Evolutionary conservation across 2,329 filamentous ascomycete species (phyloP), one percentile per base, ranked within the genome.

Genomic region (Beauveria asiatica): DNA sequence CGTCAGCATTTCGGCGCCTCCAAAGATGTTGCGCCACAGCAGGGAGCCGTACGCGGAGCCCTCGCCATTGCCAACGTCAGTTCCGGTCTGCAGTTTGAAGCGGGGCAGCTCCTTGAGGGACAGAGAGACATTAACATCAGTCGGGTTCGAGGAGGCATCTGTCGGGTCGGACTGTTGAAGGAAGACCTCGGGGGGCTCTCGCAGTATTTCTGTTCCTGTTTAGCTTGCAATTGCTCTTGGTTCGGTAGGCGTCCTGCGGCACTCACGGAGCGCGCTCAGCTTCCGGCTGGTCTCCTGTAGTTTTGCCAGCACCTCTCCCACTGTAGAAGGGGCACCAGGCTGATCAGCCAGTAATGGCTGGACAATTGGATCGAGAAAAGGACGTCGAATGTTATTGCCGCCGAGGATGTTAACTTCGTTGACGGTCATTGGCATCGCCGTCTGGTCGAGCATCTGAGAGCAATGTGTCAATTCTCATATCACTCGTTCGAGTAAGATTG

Each of bases 31-130:
- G 66, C 94, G 87, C 79, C 92, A 87, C 56, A 93, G 81, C 49
- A 92, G 81, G 66, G 94, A 93, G 65, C 90, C 87, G 70, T 96
- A 97, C 4, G 92, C 93, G 8, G 92, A 96, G 41, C 93, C 94
- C 74, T 99, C 94, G 23, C 90, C 86, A 70, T 95, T 96, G 64
- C 94, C 94, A 50, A 96, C 82, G 70, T 97, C 93, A 9, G 94
- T 97, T 62, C 94, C 94, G 0, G 92, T 96, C 77, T 96, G 96
- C 68, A 97, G 83, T 62, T 92, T 85, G 69, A 97, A 84, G 44
- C 89, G 86, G 37, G 90, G 88, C 65, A 90, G 86, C 74, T 99
- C 93, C 57, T 84, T 85, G 60, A 97, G 81, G 67, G 87, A 89
- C 57, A 97, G 83, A 65, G 93, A 88, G 66, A 97, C 73, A 70